Conservation (phyloP, 75 land plant genomes). For the Picea glauca region DNA sequence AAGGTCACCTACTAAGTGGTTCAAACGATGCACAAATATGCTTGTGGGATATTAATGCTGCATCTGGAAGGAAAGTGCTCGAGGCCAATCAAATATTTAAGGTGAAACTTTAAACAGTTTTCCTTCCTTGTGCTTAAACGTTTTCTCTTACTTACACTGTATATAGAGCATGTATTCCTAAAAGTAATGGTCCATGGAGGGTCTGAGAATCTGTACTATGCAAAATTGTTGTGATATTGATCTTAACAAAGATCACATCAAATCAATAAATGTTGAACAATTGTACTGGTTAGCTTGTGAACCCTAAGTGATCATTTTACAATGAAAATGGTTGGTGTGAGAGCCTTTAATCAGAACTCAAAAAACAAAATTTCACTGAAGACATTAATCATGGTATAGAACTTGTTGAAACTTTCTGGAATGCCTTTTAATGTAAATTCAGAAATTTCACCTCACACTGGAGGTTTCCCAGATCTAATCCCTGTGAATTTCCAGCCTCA, state of each 20-base stretch:
- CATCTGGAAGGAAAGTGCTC: slow-evolving; percentile 30
- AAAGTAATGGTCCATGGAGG: neutral
- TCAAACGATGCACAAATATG: slow-evolving; percentile 81
- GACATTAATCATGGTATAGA: too few relatives aligned
- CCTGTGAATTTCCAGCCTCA: too few relatives aligned
- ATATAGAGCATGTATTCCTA: too few relatives aligned
- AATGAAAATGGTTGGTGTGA: too few relatives aligned
- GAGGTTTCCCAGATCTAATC: too few relatives aligned
- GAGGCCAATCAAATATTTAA: slow-evolving; percentile 55
- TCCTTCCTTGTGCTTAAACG: neutral
- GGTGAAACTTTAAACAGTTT: slow-evolving; percentile 31
- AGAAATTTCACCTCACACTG: too few relatives aligned
- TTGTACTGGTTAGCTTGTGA: neutral
- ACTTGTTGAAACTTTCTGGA: too few relatives aligned
- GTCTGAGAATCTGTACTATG: neutral
- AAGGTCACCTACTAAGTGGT: slow-evolving; percentile 84
- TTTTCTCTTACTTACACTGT: neutral
- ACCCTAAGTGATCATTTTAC: neutral
- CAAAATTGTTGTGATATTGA: neutral
- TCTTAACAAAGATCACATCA: neutral
- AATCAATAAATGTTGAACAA: neutral
- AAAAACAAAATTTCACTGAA: too few relatives aligned
- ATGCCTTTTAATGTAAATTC: too few relatives aligned
- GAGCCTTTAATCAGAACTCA: too few relatives aligned
- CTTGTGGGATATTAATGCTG: slow-evolving; percentile 71